Evolutionary conservation across 208 protist species (phyloP).

Genomic region (Hexamita inflata): DNA sequence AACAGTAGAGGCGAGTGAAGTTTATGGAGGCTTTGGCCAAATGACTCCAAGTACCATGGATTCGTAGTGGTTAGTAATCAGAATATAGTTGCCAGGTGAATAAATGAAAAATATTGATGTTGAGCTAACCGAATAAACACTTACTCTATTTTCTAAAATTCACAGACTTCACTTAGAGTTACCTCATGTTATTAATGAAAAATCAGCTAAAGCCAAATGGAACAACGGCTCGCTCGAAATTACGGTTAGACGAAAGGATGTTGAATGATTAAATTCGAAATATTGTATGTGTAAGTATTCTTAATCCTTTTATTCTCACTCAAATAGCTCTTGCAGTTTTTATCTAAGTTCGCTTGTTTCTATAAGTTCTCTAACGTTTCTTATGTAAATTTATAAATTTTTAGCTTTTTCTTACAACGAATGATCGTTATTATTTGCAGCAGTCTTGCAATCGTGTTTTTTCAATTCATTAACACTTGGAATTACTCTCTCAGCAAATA

Average conservation of each 20-base stretch:
- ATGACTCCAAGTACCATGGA: not conserved
- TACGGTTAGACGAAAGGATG: not conserved
- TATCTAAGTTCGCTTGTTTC: no score
- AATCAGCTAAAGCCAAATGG: not conserved
- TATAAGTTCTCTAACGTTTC: no score
- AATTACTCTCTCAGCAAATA: no score
- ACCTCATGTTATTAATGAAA: not conserved
- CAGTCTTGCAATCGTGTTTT: no score
- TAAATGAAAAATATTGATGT: not conserved
- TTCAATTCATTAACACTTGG: no score
- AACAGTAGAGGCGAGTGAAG: not conserved
- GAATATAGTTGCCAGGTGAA: not conserved
- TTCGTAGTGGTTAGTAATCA: not conserved
- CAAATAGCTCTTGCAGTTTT: no score
- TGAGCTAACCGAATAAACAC: not conserved
- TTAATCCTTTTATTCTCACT: no score
- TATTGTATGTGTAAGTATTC: no score
- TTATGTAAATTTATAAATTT: no score
- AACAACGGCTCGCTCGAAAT: not conserved
- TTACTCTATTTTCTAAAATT: not conserved
- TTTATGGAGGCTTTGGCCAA: not conserved
- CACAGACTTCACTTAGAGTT: not conserved
- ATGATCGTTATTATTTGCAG: no score
- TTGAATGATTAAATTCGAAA: no score
- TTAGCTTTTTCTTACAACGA: no score